Conservation (phyloP, 441 rosid genomes). For the Erodium moschatum region DNA sequence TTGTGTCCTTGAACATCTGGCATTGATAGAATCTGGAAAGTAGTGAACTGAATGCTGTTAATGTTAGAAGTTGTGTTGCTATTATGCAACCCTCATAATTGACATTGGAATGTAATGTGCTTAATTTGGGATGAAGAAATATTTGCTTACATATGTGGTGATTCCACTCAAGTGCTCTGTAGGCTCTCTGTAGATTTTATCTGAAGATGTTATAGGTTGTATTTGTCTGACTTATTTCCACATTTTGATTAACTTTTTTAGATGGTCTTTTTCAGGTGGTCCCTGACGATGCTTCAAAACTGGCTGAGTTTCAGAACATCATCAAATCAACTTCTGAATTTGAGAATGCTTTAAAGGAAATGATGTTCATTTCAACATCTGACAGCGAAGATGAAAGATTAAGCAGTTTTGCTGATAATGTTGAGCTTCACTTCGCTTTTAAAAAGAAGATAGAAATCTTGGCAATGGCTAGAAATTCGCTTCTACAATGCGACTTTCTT, state of each 20-base stretch:
- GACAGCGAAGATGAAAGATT: constrained; percentile 57
- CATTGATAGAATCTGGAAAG: not conserved
- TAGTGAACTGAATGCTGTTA: not conserved
- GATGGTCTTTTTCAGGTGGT: constrained; percentile 51
- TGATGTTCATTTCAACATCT: constrained; percentile 58
- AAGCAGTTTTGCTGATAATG: constrained; percentile 76
- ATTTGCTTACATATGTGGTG: too few relatives aligned
- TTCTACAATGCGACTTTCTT: constrained; percentile 66
- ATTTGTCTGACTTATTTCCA: constrained; percentile 1
- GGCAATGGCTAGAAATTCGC: constrained; percentile 75
- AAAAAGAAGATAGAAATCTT: constrained; percentile 74
- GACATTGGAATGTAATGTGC: not conserved
- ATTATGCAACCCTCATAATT: not conserved
- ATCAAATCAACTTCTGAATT: constrained; percentile 57
- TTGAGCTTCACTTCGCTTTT: constrained; percentile 93
- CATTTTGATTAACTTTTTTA: not conserved
- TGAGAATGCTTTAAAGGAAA: constrained; percentile 57
- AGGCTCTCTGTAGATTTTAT: not conserved
- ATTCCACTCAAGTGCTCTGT: not conserved
- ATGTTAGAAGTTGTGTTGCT: not conserved
- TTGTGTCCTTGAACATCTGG: not conserved
- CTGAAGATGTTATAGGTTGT: not conserved
- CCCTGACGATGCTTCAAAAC: constrained; percentile 87
- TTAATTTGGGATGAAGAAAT: not conserved
- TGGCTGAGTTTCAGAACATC: constrained; percentile 76